A percentile compares a stretch with the other conserved stretches of the same genome.
phyloP scores from a whole-genome alignment of 768 basidiomycete genomes.

The Ramaria sp. region DNA sequence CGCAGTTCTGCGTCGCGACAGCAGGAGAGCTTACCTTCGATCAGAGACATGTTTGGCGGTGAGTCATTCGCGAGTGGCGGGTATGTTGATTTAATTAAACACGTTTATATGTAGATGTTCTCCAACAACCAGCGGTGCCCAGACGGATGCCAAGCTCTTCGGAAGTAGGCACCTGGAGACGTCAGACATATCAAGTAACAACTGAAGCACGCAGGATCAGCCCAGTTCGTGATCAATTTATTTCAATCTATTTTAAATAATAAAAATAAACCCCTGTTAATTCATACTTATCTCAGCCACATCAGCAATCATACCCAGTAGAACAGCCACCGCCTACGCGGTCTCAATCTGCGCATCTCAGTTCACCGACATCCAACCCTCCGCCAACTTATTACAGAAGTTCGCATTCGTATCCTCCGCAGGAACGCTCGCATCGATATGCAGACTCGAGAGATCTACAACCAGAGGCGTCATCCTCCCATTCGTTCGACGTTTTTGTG shows the following conservation, averaged over 20 bases:
- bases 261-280: too few relatives aligned
- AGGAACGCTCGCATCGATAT: background rate
- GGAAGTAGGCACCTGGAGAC: background rate
- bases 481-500: conserved; percentile 6
- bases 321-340: background rate
- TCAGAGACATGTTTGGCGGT: conserved; percentile 10
- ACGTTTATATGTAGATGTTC: background rate
- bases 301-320: background rate
- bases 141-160: background rate
- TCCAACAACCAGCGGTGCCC: background rate
- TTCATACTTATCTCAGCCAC: background rate
- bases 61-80: background rate
- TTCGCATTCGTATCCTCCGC: background rate
- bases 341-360: background rate
- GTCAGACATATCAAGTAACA: background rate
- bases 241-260: background rate
- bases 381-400: background rate
- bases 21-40: conserved; percentile 2
- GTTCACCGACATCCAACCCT: background rate
- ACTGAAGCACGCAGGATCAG: background rate
- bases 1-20: background rate
- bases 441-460: background rate
- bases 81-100: background rate
- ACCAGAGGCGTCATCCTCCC: background rate
- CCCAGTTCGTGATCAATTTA: background rate